Conservation (phyloP, 352 stramenopile species). For the Phytopythium oedochilum region DNA sequence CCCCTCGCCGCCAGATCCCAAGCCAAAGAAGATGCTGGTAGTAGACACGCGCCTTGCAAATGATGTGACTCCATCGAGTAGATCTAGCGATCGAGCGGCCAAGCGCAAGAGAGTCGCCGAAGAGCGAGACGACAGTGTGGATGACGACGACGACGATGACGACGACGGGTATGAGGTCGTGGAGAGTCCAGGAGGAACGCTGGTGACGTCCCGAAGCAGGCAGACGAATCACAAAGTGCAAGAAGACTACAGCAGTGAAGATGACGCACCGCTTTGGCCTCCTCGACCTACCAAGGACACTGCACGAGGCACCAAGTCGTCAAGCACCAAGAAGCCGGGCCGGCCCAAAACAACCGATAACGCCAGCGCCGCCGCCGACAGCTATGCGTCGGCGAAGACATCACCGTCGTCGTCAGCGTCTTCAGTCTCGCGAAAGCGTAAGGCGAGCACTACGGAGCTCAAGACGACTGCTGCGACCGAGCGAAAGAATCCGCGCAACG, state of each 20-base stretch:
- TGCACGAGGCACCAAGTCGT: background rate
- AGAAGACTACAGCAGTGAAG: conserved; percentile 2
- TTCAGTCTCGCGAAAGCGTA: conserved; percentile 1
- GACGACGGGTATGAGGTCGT: conserved; percentile 4
- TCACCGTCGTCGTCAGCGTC: conserved; percentile 1
- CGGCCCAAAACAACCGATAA: background rate
- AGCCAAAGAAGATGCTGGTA: background rate
- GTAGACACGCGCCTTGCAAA: background rate
- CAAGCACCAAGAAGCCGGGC: background rate
- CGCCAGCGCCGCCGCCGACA: background rate
- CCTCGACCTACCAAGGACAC: conserved; percentile 3
- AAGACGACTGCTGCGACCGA: background rate
- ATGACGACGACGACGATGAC: conserved; percentile 14
- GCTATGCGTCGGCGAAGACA: background rate
- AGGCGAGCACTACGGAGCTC: background rate
- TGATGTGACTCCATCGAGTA: background rate
- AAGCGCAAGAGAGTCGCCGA: conserved; percentile 5
- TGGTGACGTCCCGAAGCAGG: background rate
- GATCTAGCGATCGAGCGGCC: background rate
- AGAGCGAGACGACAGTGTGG: conserved; percentile 7
- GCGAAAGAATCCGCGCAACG: background rate
- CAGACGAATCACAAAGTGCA: background rate
- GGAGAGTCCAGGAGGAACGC: background rate
- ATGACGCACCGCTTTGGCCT: conserved; percentile 3
- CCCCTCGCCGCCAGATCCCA: background rate